Percentiles rank a stretch among this genome's conserved stretches.
phyloP scores from a whole-genome alignment of 129 eudicot species.

The Pittosporum tobira region DNA sequence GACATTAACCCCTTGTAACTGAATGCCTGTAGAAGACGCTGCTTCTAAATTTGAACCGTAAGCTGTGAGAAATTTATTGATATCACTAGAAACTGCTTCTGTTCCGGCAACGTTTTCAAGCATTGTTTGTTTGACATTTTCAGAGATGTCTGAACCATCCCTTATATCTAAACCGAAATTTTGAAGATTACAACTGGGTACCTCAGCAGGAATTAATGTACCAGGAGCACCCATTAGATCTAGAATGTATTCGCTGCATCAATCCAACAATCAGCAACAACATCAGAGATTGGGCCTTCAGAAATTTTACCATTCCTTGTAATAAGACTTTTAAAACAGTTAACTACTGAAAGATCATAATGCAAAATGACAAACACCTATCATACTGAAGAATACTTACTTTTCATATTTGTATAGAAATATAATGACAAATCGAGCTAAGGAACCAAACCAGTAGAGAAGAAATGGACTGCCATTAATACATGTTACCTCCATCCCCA shows the following conservation, averaged over 20 bases:
- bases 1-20: constrained; percentile 18
- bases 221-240: constrained; percentile 99
- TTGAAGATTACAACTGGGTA: constrained; percentile 50
- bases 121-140: constrained; percentile 21
- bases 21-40: constrained; percentile 22
- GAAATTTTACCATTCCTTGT: constrained; percentile 1
- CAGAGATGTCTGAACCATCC: constrained; percentile 24
- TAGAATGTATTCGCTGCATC: constrained; percentile 81
- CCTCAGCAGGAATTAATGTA: constrained; percentile 85
- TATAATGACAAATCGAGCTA: not conserved
- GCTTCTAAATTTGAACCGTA: constrained; percentile 25
- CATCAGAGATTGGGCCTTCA: constrained; percentile 5
- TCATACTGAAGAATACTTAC: constrained; percentile 1
- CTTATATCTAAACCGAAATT: constrained; percentile 47
- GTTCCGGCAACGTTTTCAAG: constrained; percentile 30
- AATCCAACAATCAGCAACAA: constrained; percentile 19
- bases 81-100: constrained; percentile 24
- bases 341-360: not conserved
- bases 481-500: too few species aligned
- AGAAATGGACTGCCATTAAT: not conserved
- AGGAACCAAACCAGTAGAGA: not conserved
- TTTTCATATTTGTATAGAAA: not conserved
- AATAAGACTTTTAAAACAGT: not conserved
- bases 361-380: not conserved
- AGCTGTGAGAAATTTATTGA: constrained; percentile 22